Conservation (phyloP, 495 filamentous ascomycete genomes). For the Penicillium waksmanii region DNA sequence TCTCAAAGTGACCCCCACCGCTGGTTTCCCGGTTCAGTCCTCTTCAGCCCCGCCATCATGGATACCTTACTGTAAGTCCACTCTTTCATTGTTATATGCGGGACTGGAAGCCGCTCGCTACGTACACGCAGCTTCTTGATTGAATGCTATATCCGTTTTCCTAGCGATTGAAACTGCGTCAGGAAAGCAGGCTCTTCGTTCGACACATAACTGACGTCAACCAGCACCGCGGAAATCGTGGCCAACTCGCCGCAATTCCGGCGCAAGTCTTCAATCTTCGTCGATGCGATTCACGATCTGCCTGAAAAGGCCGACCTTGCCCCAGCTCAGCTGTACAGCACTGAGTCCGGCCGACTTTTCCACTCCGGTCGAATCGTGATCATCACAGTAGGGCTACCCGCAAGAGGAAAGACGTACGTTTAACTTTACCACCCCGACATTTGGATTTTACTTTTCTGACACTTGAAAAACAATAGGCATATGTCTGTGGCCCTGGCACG, state of each 20-base stretch:
- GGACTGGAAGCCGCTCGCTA: too few relatives aligned
- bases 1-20: not conserved
- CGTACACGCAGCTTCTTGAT: too few relatives aligned
- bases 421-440: conserved; percentile 5
- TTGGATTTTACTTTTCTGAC: conserved; percentile 14
- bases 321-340: conserved; percentile 96
- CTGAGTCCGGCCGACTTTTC: conserved; percentile 94
- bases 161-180: not conserved
- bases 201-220: conserved; percentile 29
- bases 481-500: conserved; percentile 93
- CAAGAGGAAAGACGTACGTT: conserved; percentile 91
- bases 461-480: conserved; percentile 57
- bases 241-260: conserved; percentile 82
- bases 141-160: too few relatives aligned
- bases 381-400: conserved; percentile 93
- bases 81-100: not conserved
- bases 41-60: conserved; percentile 51
- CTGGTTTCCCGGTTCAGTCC: conserved; percentile 9
- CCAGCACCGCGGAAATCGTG: conserved; percentile 77
- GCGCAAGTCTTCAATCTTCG: conserved; percentile 89
- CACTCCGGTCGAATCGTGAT: conserved; percentile 97
- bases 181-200: not conserved
- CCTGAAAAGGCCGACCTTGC: conserved; percentile 83
- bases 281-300: conserved; percentile 97
- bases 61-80: conserved; percentile 76